Evolutionary conservation across 805 yeast species (phyloP).

Genomic region (Candida silvatica): DNA sequence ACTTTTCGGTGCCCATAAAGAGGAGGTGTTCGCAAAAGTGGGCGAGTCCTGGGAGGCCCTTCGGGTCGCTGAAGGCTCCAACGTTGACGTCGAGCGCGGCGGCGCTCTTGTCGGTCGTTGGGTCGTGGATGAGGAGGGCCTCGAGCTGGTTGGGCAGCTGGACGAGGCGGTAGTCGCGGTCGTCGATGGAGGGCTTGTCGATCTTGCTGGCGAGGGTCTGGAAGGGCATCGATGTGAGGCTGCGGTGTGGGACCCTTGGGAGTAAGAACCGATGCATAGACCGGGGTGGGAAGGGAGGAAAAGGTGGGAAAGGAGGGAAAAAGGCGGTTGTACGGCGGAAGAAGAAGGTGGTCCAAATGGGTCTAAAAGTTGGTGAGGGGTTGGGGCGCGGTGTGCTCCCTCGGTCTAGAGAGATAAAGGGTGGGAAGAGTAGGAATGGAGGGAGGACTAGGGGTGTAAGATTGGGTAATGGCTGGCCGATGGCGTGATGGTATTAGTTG

Average conservation of each 20-base stretch:
- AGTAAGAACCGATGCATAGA: background rate
- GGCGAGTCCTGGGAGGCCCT: slow-evolving; percentile 61
- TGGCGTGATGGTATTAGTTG: too few relatives aligned
- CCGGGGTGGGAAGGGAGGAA: background rate
- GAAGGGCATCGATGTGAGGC: too few relatives aligned
- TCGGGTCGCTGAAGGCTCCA: slow-evolving; percentile 67
- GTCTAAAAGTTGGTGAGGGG: too few relatives aligned
- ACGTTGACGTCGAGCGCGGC: slow-evolving; percentile 75
- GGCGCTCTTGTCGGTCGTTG: slow-evolving; percentile 64
- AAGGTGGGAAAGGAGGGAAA: background rate
- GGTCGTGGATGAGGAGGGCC: slow-evolving; percentile 59
- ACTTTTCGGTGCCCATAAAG: slow-evolving; percentile 74
- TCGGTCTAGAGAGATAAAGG: too few relatives aligned
- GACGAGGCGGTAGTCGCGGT: slow-evolving; percentile 64
- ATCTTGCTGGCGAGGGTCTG: slow-evolving; percentile 14
- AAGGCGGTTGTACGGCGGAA: background rate
- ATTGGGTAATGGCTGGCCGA: too few relatives aligned
- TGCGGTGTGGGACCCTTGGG: background rate
- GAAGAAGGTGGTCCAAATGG: too few relatives aligned
- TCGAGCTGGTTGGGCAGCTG: slow-evolving; percentile 48
- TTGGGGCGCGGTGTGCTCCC: too few relatives aligned
- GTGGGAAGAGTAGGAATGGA: too few relatives aligned
- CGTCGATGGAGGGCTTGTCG: slow-evolving; percentile 51
- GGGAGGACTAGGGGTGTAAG: too few relatives aligned
- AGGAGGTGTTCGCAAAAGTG: slow-evolving; percentile 70